A percentile compares a stretch with the other conserved stretches of the same genome.
Evolutionary conservation across 768 basidiomycete genomes (phyloP).

Genomic region (Boletus edulis): DNA sequence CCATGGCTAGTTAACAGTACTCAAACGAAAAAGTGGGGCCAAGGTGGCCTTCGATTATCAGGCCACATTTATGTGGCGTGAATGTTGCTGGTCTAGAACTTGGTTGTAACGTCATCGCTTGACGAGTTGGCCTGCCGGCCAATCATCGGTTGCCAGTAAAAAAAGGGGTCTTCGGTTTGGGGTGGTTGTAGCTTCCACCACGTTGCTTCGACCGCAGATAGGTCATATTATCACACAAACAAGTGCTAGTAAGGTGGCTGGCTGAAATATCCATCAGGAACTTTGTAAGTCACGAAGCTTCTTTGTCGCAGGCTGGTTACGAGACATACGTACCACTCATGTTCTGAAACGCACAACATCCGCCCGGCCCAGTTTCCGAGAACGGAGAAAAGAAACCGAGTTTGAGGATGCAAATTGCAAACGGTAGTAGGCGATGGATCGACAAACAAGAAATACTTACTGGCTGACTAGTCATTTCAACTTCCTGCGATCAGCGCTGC

Average conservation of each 20-base stretch:
- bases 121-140: no score
- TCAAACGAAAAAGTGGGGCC: neutral
- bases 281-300: neutral
- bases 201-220: neutral
- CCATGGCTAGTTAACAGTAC: neutral
- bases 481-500: no score
- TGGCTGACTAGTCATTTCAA: no score
- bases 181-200: no score
- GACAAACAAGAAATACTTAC: no score
- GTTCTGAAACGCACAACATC: neutral
- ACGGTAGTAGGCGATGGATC: no score
- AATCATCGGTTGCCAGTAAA: no score
- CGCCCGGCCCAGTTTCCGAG: neutral
- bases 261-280: neutral
- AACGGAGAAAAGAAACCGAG: neutral
- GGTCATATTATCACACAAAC: neutral
- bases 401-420: neutral
- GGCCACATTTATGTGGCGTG: neutral
- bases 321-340: neutral
- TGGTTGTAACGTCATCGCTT: neutral
- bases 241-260: neutral
- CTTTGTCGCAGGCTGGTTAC: neutral
- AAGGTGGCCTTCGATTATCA: no score
- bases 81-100: neutral
- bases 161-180: no score